Base-by-base conservation (phyloP, 2,329 filamentous ascomycete species). In the Fusarium xyrophilum region DNA sequence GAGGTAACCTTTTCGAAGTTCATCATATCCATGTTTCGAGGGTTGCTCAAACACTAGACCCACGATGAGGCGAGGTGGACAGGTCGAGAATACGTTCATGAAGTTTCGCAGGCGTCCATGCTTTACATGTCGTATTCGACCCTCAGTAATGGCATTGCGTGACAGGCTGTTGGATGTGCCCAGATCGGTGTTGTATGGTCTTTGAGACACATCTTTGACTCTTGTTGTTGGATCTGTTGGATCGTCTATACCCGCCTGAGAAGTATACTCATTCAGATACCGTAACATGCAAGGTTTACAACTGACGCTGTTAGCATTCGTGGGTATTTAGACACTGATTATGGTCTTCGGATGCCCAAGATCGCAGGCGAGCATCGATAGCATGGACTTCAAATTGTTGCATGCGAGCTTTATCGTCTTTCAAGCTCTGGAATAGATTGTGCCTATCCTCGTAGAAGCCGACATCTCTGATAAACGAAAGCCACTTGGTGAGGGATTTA, bases 1-100 rank as follows among this genome's bases (percentile, higher is more conserved):
- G 6, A 71, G 33, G 33, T 68, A 72, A 17, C 23, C 38, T 39
- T 60, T 58, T n/a, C 46, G 54, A 13, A 71, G 28, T 33, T 60
- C 61, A 25, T 68, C 66, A 23, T 54, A 64, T 19, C 53, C 66
- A 4, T 38, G 12, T 15, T n/a, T 7, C 12, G 56, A 40, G 25
- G 12, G 14, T 25, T 39, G 23, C 23, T 23, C 27, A 25, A 61
- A 42, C 6, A 51, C 17, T 14, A 35, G 27, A 32, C 27, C 12
- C n/a, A 25, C 14, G 17, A 23, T 15, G 53, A 38, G 44, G 28
- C 11, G 17, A 23, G 44, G 28, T 33, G 28, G 15, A 19, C 27
- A 51, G 27, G 33, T 32, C 14, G 8, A 19, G 33, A 38, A 56
- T 14, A 39, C 32, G n/a, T 10, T 19, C n/a, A 30, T 36, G 39